Evolutionary conservation across 768 basidiomycete species (phyloP).

Genomic region (Coprinellus micaceus): DNA sequence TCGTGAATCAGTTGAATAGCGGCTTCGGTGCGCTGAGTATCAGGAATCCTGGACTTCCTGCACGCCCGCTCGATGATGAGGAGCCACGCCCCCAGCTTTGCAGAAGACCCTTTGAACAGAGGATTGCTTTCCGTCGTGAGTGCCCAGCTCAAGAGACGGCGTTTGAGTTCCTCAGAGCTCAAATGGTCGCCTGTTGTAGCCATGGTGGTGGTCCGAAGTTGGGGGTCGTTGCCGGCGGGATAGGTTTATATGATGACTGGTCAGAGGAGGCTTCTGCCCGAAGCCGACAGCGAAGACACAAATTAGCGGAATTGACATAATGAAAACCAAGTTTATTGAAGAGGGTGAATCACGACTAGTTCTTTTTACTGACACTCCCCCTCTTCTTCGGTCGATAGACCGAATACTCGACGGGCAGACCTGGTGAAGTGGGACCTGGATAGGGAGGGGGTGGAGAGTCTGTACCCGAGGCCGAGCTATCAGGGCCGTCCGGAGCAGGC

Average conservation of each 20-base stretch:
- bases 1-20: neutral
- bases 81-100: neutral
- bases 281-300: too few relatives aligned
- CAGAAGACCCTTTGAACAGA: neutral
- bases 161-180: neutral
- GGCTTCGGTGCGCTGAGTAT: neutral
- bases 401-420: neutral
- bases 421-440: neutral
- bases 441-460: constrained; percentile 2
- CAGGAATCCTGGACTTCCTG: neutral
- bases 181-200: neutral
- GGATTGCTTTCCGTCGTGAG: neutral
- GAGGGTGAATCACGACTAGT: too few relatives aligned
- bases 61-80: neutral
- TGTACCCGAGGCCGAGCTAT: too few relatives aligned
- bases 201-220: neutral
- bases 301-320: too few relatives aligned
- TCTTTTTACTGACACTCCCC: neutral
- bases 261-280: too few relatives aligned
- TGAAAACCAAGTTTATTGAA: too few relatives aligned
- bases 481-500: neutral
- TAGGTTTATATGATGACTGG: too few relatives aligned
- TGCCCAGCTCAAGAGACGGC: neutral
- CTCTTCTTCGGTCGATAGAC: neutral
- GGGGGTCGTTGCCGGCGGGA: neutral